Evolutionary conservation across 164 flowering plant species (phyloP).

Genomic region (Annona cherimola): DNA sequence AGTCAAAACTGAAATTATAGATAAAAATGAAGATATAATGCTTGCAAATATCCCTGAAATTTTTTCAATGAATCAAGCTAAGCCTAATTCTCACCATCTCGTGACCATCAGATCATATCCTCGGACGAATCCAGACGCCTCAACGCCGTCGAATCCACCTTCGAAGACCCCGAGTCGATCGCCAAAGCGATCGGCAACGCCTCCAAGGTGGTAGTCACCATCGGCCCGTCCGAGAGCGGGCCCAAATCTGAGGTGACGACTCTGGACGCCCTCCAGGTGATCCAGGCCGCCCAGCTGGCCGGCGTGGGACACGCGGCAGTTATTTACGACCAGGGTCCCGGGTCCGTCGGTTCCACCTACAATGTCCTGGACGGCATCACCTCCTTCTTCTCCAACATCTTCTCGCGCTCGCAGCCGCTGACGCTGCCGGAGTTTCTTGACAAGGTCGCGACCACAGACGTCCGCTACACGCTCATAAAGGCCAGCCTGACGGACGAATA

Average conservation of each 20-base stretch:
- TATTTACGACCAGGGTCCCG: slow-evolving; percentile 41
- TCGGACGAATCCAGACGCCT: slow-evolving; percentile 63
- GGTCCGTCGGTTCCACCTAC: slow-evolving; percentile 29
- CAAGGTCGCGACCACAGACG: slow-evolving; percentile 49
- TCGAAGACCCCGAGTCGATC: slow-evolving; percentile 55
- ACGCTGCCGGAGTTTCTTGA: slow-evolving; percentile 54
- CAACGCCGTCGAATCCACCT: slow-evolving; percentile 72
- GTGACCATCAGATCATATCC: slow-evolving; percentile 57
- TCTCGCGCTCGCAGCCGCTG: slow-evolving; percentile 54
- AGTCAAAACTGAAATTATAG: no score
- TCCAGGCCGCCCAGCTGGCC: slow-evolving; percentile 74
- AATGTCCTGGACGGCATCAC: slow-evolving; percentile 74
- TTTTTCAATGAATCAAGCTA: no score
- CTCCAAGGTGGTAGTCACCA: slow-evolving; percentile 85
- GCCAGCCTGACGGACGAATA: slow-evolving; percentile 70
- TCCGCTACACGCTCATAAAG: slow-evolving; percentile 71
- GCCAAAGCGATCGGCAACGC: slow-evolving; percentile 95
- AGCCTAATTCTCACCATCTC: neutral
- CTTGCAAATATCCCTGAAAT: no score
- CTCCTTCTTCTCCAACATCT: slow-evolving; percentile 73
- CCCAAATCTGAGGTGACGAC: slow-evolving; percentile 50
- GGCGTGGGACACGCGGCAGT: slow-evolving; percentile 80
- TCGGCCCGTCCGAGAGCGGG: slow-evolving; percentile 73
- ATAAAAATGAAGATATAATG: no score
- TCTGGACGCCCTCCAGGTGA: slow-evolving; percentile 60